These are phyloP conservation scores for Fusarium humuli DNA, from an alignment of 2,329 filamentous ascomycete genomes.

Conservation along the genomic window DNA sequence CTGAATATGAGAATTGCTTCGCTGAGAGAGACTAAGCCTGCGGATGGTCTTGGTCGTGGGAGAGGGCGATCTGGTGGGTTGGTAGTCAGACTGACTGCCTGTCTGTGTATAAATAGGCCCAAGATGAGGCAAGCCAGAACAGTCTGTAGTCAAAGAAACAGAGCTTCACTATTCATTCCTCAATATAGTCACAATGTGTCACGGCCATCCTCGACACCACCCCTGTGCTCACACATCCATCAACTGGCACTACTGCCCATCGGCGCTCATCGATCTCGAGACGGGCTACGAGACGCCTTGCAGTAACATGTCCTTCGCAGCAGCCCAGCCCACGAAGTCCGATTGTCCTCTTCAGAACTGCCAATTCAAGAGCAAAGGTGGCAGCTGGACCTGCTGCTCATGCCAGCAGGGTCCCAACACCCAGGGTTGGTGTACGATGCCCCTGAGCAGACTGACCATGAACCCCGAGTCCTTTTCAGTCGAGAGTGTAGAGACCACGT, in stretches of 20 bases:
- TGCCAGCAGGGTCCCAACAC: slow-evolving; percentile 64
- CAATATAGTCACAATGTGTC: slow-evolving; percentile 58
- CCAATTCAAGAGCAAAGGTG: slow-evolving; percentile 61
- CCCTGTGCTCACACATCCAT: slow-evolving; percentile 66
- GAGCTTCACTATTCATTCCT: background rate
- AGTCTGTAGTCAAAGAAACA: background rate
- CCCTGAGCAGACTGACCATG: slow-evolving; percentile 47
- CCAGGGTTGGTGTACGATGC: slow-evolving; percentile 64
- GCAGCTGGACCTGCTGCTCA: slow-evolving; percentile 66
- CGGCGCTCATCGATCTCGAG: slow-evolving; percentile 58
- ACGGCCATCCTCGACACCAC: slow-evolving; percentile 65
- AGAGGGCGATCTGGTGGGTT: slow-evolving; percentile 28
- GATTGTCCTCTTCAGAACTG: slow-evolving; percentile 65
- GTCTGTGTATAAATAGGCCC: slow-evolving; percentile 38
- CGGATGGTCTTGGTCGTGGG: slow-evolving; percentile 51
- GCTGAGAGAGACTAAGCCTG: slow-evolving; percentile 66
- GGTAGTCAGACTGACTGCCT: slow-evolving; percentile 2
- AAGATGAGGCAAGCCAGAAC: slow-evolving; percentile 11
- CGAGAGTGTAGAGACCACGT: slow-evolving; percentile 56
- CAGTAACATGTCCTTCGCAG: slow-evolving; percentile 60
- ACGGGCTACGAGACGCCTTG: slow-evolving; percentile 65
- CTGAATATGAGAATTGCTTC: slow-evolving; percentile 67
- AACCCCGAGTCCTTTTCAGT: slow-evolving; percentile 50
- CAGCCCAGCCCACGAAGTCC: slow-evolving; percentile 56
- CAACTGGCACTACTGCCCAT: slow-evolving; percentile 66